Percentiles rank a stretch among this genome's conserved stretches.
Evolutionary conservation across 1,284 basidiomycete species (phyloP).

Genomic region (Ustilago trichophora): DNA sequence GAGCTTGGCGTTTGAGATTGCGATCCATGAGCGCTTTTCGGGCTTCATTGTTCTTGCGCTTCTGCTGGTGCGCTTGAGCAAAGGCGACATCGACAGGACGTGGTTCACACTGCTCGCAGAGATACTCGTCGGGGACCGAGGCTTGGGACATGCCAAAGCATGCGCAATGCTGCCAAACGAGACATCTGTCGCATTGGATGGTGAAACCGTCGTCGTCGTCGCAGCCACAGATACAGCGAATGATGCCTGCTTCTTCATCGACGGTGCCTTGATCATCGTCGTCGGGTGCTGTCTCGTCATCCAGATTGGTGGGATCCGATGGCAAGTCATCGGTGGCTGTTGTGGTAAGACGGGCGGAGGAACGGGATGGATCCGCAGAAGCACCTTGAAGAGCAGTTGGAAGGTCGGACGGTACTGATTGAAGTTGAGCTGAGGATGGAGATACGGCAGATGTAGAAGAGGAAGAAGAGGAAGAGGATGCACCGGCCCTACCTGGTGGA

Average conservation of each 20-base stretch:
- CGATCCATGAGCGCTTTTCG: conserved; percentile 54
- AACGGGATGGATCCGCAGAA: neutral
- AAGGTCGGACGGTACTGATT: neutral
- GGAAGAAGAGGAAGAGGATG: too few species aligned
- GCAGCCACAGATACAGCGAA: conserved; percentile 75
- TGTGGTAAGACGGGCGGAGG: too few species aligned
- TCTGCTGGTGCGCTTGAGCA: conserved; percentile 58
- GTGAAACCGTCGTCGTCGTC: conserved; percentile 88
- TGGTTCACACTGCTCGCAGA: conserved; percentile 68
- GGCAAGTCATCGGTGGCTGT: conserved; percentile 3
- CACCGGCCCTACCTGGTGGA: too few species aligned
- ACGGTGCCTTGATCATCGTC: conserved; percentile 57
- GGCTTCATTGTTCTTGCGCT: conserved; percentile 58
- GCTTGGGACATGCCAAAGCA: conserved; percentile 74
- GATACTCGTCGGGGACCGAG: conserved; percentile 75
- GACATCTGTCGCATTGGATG: conserved; percentile 88
- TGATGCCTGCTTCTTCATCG: conserved; percentile 58
- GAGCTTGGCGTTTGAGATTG: conserved; percentile 40
- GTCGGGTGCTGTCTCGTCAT: conserved; percentile 32
- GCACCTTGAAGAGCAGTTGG: too few species aligned
- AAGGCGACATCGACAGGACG: conserved; percentile 60
- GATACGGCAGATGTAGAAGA: too few species aligned
- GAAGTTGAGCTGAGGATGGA: conserved; percentile 11
- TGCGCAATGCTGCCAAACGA: conserved; percentile 87
- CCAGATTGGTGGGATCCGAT: conserved; percentile 15